Percentiles rank a stretch among this genome's conserved stretches.
Evolutionary conservation across 1,284 basidiomycete species (phyloP).

Genomic region (Nidula niveotomentosa): DNA sequence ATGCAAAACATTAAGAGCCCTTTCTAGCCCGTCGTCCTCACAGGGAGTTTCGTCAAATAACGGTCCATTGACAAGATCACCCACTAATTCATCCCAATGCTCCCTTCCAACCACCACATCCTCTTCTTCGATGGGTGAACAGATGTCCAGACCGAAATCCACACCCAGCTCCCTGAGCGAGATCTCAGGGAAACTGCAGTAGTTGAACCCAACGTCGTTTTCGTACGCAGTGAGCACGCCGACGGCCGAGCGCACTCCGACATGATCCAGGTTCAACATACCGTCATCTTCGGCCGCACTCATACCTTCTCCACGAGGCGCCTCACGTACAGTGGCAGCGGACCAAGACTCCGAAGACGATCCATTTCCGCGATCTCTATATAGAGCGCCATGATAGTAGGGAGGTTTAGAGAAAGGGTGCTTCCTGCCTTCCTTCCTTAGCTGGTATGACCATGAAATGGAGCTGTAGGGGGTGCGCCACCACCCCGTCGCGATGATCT

Average conservation of each 20-base stretch:
- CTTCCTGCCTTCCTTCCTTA: slow-evolving; percentile 6
- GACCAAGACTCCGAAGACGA: no score
- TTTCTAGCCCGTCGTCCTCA: no score
- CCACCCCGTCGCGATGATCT: slow-evolving; percentile 27
- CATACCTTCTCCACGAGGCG: not conserved
- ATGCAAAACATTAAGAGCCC: no score
- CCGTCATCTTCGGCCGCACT: slow-evolving; percentile 12
- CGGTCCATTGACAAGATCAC: slow-evolving; percentile 22
- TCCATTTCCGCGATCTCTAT: not conserved
- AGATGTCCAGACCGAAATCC: not conserved
- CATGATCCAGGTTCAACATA: slow-evolving; percentile 29
- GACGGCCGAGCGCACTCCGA: slow-evolving; percentile 28
- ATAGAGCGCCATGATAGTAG: slow-evolving; percentile 18
- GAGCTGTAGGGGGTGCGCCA: slow-evolving; percentile 31
- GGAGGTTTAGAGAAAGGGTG: slow-evolving; percentile 17
- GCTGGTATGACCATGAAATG: slow-evolving; percentile 29
- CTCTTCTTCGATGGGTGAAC: not conserved
- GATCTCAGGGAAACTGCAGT: slow-evolving; percentile 15
- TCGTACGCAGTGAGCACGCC: slow-evolving; percentile 32
- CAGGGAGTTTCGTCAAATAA: no score
- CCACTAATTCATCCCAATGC: slow-evolving; percentile 28
- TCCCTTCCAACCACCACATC: slow-evolving; percentile 11
- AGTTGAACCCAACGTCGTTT: slow-evolving; percentile 31
- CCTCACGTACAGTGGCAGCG: no score
- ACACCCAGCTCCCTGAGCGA: slow-evolving; percentile 6